Evolutionary conservation across 352 stramenopile species (phyloP).

Genomic region (Phytophthora pistaciae): DNA sequence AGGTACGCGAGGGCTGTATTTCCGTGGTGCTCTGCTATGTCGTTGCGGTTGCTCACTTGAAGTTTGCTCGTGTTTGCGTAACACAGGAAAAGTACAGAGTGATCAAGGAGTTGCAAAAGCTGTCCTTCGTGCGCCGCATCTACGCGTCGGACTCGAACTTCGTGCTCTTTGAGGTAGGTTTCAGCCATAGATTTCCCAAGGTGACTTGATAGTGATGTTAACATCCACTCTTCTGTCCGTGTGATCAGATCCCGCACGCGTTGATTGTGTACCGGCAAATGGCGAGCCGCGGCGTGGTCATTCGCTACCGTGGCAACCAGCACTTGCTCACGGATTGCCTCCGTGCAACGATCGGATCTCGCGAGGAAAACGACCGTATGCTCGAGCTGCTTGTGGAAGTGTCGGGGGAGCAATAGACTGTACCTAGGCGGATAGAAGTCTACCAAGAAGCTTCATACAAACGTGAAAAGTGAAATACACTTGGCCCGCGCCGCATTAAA

Average conservation of each 20-base stretch:
- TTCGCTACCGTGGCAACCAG: slow-evolving; percentile 97
- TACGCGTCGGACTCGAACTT: slow-evolving; percentile 98
- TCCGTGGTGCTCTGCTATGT: neutral
- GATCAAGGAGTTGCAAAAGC: slow-evolving; percentile 77
- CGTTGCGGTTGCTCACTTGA: neutral
- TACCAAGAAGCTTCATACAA: neutral
- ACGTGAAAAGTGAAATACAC: neutral
- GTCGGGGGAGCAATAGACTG: slow-evolving; percentile 57
- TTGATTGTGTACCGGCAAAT: slow-evolving; percentile 96
- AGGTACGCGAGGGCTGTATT: slow-evolving; percentile 31
- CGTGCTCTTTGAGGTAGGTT: slow-evolving; percentile 94
- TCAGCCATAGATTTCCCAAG: neutral
- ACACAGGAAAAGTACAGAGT: slow-evolving; percentile 86
- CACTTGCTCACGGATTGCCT: slow-evolving; percentile 96
- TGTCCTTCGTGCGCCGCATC: slow-evolving; percentile 95
- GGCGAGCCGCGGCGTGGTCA: slow-evolving; percentile 94
- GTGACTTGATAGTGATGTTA: slow-evolving; percentile 1
- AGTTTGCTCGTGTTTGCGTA: slow-evolving; percentile 32
- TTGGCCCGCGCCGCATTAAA: neutral
- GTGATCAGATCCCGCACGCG: slow-evolving; percentile 80
- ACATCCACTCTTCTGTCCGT: slow-evolving; percentile 4
- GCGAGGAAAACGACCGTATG: slow-evolving; percentile 95
- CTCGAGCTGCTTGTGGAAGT: slow-evolving; percentile 85
- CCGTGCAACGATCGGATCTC: slow-evolving; percentile 95
- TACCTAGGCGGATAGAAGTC: neutral